Conservation (phyloP, 768 basidiomycete species). For the Pleurotus platypus region DNA sequence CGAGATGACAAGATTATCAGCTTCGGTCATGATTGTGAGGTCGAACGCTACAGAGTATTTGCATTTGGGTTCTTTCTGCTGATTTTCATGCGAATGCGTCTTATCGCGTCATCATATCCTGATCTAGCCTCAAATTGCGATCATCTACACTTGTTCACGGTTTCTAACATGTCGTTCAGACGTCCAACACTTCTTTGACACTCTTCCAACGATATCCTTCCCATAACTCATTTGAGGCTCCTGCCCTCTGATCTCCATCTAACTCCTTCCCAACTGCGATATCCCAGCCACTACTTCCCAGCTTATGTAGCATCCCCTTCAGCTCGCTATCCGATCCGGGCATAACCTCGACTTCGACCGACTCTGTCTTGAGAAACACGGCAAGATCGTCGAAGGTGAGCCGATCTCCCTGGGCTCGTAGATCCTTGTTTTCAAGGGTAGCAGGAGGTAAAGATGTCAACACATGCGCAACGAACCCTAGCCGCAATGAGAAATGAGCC, state of each 20-base stretch:
- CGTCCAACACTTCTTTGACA: conserved; percentile 12
- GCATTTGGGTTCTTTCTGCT: no score
- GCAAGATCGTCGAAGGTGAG: conserved; percentile 20
- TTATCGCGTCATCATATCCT: no score
- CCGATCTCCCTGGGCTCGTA: conserved; percentile 34
- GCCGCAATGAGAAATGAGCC: no score
- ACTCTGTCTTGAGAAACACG: conserved; percentile 15
- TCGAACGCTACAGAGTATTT: no score
- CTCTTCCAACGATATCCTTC: conserved; percentile 17
- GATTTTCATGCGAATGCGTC: no score
- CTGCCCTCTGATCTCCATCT: conserved; percentile 12
- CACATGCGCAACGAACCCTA: conserved; percentile 32
- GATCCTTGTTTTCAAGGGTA: conserved; percentile 23
- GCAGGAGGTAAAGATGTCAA: conserved; percentile 26
- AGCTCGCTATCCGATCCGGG: conserved; percentile 4
- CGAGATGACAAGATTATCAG: conserved; percentile 56
- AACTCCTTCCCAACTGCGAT: conserved; percentile 4
- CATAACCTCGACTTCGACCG: conserved; percentile 13
- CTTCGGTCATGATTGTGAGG: neutral
- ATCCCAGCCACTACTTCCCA: conserved; percentile 17
- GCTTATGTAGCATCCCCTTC: conserved; percentile 1
- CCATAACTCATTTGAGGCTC: conserved; percentile 18
- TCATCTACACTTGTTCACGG: no score
- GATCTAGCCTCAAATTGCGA: no score
- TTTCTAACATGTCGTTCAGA: no score